phyloP scores from a whole-genome alignment of 768 basidiomycete species.

The Mycena sanguinolenta region DNA sequence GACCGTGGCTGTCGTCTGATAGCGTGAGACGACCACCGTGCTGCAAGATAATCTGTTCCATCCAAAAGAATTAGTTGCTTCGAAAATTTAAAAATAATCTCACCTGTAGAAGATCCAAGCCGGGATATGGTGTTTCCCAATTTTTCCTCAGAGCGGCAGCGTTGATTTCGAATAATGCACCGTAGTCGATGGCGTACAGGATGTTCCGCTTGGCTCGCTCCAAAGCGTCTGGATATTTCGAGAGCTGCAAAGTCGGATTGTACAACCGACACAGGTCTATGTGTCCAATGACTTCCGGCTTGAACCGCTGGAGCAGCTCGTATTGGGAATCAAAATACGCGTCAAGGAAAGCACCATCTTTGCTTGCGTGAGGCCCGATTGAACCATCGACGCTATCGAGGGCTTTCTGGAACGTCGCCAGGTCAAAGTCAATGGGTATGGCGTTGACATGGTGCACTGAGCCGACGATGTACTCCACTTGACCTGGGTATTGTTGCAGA shows the following conservation, averaged over 20 bases:
- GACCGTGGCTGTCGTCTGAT: conserved; percentile 97
- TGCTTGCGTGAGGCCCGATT: conserved; percentile 34
- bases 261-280: conserved; percentile 94
- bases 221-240: conserved; percentile 70
- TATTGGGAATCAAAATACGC: conserved; percentile 91
- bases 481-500: conserved; percentile 60
- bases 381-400: conserved; percentile 56
- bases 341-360: conserved; percentile 61
- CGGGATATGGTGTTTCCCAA: conserved; percentile 91
- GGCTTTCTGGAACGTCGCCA: conserved; percentile 73
- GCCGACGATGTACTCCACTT: conserved; percentile 92
- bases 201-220: conserved; percentile 82
- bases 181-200: conserved; percentile 77
- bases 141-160: conserved; percentile 93
- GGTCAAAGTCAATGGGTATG: conserved; percentile 94
- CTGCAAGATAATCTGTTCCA: conserved; percentile 76
- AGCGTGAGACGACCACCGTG: conserved; percentile 84
- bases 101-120: conserved; percentile 80
- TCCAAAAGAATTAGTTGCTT: conserved; percentile 5
- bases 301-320: conserved; percentile 74
- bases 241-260: conserved; percentile 70
- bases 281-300: conserved; percentile 93
- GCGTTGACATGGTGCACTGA: conserved; percentile 92
- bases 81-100: conserved; percentile 25
- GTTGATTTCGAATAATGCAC: conserved; percentile 94